Evolutionary conservation across 1,284 basidiomycete genomes (phyloP).

Genomic region (Anthracocystis walkeri): DNA sequence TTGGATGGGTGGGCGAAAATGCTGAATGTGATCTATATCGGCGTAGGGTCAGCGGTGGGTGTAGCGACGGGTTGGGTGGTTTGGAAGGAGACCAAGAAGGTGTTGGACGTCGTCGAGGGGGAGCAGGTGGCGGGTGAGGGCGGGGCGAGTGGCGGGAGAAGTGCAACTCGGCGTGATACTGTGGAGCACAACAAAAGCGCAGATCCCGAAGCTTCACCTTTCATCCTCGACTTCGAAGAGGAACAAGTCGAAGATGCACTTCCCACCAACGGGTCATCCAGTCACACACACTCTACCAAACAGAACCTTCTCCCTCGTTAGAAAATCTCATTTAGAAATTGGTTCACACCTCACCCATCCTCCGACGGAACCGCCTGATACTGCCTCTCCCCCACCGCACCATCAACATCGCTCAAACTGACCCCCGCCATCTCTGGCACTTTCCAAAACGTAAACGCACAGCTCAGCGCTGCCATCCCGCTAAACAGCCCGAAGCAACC

Average conservation of each 20-base stretch:
- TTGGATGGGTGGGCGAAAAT: slow-evolving; percentile 41
- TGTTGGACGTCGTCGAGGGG: slow-evolving; percentile 26
- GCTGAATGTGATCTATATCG: slow-evolving; percentile 52
- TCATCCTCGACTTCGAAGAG: slow-evolving; percentile 33
- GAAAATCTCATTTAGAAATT: neutral
- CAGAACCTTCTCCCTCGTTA: slow-evolving; percentile 21
- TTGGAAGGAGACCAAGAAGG: slow-evolving; percentile 38
- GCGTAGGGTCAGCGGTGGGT: slow-evolving; percentile 31
- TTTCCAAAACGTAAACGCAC: slow-evolving; percentile 51
- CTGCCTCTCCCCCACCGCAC: neutral
- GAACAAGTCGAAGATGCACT: slow-evolving; percentile 7
- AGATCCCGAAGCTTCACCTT: slow-evolving; percentile 9
- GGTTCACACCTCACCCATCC: slow-evolving; percentile 1
- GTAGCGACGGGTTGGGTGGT: slow-evolving; percentile 46
- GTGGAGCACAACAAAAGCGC: neutral
- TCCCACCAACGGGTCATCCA: neutral
- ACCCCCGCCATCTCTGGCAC: slow-evolving; percentile 55
- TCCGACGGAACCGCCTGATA: slow-evolving; percentile 31
- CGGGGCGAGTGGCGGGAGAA: neutral
- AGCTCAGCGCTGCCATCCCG: slow-evolving; percentile 41
- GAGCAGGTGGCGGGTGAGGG: slow-evolving; percentile 8
- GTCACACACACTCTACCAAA: slow-evolving; percentile 2
- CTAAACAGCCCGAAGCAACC: slow-evolving; percentile 56
- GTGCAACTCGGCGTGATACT: slow-evolving; percentile 5
- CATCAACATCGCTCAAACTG: slow-evolving; percentile 42